phyloP scores from a whole-genome alignment of 352 stramenopile genomes.

The Thalassiosira hispida region DNA sequence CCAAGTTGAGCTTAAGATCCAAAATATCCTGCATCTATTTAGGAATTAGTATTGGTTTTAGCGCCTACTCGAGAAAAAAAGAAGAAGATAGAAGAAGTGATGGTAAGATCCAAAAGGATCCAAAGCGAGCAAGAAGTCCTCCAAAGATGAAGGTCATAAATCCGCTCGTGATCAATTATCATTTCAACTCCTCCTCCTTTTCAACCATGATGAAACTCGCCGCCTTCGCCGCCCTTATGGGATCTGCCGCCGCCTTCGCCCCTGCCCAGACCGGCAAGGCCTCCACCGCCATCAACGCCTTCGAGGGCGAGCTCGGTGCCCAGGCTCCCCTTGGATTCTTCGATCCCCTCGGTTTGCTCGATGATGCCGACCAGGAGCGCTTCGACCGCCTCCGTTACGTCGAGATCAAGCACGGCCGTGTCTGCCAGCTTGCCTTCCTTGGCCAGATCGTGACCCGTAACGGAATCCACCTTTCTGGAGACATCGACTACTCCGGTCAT shows the following conservation, averaged over 20 bases:
- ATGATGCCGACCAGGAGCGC: background rate
- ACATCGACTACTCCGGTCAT: constrained; percentile 59
- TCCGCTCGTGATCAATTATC: too few relatives aligned
- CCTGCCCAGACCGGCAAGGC: background rate
- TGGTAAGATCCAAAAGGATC: too few relatives aligned
- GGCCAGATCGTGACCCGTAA: constrained; percentile 1
- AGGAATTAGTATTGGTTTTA: too few relatives aligned
- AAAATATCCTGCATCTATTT: too few relatives aligned
- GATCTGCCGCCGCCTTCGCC: too few relatives aligned
- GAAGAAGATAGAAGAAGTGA: too few relatives aligned
- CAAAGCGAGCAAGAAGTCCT: too few relatives aligned
- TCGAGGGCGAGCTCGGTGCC: constrained; percentile 40
- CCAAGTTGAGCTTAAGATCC: too few relatives aligned
- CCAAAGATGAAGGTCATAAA: too few relatives aligned
- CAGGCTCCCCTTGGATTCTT: too few relatives aligned
- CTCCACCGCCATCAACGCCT: constrained; percentile 22
- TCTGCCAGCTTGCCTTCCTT: constrained; percentile 8
- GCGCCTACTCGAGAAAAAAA: too few relatives aligned
- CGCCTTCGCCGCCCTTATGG: background rate
- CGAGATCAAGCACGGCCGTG: constrained; percentile 14
- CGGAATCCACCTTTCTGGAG: background rate
- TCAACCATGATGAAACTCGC: background rate
- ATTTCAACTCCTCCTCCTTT: too few relatives aligned
- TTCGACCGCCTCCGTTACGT: background rate
- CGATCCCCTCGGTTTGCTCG: background rate